phyloP scores from a whole-genome alignment of 345 rosid species.

The Sapria himalayana region DNA sequence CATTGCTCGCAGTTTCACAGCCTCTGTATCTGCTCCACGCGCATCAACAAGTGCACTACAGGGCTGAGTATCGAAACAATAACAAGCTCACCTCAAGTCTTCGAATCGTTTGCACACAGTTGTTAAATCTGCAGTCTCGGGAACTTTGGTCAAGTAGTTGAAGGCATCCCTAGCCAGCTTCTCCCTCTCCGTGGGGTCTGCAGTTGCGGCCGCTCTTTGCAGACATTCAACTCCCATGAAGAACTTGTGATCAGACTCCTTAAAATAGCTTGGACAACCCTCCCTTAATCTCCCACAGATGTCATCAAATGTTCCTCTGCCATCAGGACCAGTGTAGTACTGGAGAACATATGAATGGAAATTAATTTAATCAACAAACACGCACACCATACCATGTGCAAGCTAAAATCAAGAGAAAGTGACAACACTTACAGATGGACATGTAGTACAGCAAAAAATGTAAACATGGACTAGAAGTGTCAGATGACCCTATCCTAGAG shows the following conservation, averaged over 20 bases:
- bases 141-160: conserved; percentile 62
- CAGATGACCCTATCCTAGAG: no score
- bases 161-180: conserved; percentile 84
- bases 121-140: conserved; percentile 81
- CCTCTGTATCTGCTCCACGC: no score
- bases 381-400: no score
- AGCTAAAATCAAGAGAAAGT: no score
- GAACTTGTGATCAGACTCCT: conserved; percentile 89
- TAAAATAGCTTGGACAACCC: conserved; percentile 93
- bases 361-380: no score
- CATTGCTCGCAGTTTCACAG: no score
- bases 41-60: no score
- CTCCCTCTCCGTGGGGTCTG: conserved; percentile 51
- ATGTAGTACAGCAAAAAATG: no score
- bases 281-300: conserved; percentile 60
- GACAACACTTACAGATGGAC: no score
- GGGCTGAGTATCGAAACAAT: no score
- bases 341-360: conserved; percentile 23
- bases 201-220: conserved; percentile 57
- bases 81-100: conserved; percentile 52
- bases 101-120: conserved; percentile 94
- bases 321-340: conserved; percentile 94
- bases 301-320: conserved; percentile 95
- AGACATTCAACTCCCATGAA: conserved; percentile 95
- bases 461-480: no score